Conservation (phyloP, 1,284 basidiomycete genomes). For the Paramarasmius palmivorus region DNA sequence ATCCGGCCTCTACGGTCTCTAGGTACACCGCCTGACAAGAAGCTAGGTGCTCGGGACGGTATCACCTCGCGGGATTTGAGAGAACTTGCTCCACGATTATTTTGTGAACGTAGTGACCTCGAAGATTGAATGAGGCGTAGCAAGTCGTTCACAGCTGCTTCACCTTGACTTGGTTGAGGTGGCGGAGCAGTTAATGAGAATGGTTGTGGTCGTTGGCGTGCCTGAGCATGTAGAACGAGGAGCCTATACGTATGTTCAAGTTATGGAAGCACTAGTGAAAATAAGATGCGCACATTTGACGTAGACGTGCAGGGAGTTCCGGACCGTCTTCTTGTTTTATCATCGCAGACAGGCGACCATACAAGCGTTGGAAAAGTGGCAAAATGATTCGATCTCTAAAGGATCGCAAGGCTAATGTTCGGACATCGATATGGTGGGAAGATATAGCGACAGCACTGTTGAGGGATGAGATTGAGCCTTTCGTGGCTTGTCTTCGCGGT, state of each 20-base stretch:
- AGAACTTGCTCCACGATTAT: background rate
- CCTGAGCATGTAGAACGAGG: slow-evolving; percentile 72
- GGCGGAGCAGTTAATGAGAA: slow-evolving; percentile 55
- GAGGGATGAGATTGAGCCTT: slow-evolving; percentile 38
- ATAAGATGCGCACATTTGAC: slow-evolving; percentile 62
- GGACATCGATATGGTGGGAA: slow-evolving; percentile 67
- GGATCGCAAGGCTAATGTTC: slow-evolving; percentile 73
- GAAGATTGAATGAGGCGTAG: slow-evolving; percentile 57
- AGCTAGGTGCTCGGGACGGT: slow-evolving; percentile 54
- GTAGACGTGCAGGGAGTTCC: slow-evolving; percentile 59
- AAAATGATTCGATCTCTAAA: slow-evolving; percentile 82
- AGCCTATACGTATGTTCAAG: slow-evolving; percentile 48
- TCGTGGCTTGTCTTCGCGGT: slow-evolving; percentile 49
- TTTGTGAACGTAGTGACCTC: slow-evolving; percentile 18
- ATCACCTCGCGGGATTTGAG: background rate
- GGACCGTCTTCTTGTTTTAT: slow-evolving; percentile 53
- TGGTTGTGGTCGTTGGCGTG: slow-evolving; percentile 48
- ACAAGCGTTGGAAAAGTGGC: slow-evolving; percentile 59
- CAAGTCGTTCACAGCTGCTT: slow-evolving; percentile 64
- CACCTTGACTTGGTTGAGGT: slow-evolving; percentile 56
- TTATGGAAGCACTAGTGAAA: background rate
- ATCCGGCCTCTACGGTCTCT: slow-evolving; percentile 77
- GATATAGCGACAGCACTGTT: slow-evolving; percentile 27
- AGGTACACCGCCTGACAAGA: slow-evolving; percentile 69
- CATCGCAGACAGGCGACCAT: slow-evolving; percentile 50